Evolutionary conservation across 2,329 filamentous ascomycete genomes (phyloP).

Genomic region (Aureobasidium pullulans): DNA sequence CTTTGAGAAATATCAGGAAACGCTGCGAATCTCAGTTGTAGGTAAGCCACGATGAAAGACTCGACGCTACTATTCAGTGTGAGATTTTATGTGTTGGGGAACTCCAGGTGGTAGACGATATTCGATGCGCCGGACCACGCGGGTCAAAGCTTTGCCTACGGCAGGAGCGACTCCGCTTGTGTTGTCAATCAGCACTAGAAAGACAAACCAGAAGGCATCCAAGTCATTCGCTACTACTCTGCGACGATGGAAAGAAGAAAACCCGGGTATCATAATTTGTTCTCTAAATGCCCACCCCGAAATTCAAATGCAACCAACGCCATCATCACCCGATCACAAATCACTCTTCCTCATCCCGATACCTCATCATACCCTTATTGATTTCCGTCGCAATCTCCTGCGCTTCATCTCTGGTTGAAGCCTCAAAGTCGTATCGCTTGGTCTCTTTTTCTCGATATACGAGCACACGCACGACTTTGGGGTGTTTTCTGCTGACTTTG

Average conservation of each 20-base stretch:
- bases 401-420: slow-evolving; percentile 63
- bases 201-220: no score
- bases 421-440: slow-evolving; percentile 80
- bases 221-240: no score
- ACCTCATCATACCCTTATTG: slow-evolving; percentile 51
- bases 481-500: slow-evolving; percentile 72
- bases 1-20: no score
- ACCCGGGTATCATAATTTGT: neutral
- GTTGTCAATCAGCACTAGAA: no score
- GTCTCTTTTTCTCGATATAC: slow-evolving; percentile 70
- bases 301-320: neutral
- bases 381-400: slow-evolving; percentile 73
- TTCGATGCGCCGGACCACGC: no score
- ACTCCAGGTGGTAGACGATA: no score
- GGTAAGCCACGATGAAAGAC: no score
- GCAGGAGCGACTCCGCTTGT: no score
- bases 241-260: neutral
- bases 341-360: slow-evolving; percentile 17
- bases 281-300: neutral
- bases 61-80: no score
- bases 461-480: slow-evolving; percentile 71
- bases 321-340: neutral
- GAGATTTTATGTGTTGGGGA: no score
- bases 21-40: no score
- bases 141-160: no score